Base-by-base conservation (phyloP, 257 asterid species). In the Avicennia marina region DNA sequence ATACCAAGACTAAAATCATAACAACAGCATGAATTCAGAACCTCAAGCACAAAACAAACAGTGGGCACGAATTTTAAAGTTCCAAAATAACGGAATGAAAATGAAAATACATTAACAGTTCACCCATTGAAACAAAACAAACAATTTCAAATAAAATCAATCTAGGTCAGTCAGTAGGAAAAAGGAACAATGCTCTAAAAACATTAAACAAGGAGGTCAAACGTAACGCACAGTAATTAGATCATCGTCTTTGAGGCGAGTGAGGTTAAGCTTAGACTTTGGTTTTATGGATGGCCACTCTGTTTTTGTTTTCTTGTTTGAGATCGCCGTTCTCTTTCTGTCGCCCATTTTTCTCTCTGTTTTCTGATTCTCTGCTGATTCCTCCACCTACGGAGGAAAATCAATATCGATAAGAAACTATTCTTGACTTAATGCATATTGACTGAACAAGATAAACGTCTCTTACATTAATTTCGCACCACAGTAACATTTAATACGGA, bases 261-360 rank as follows among this genome's bases (percentile, higher is more conserved):
- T 67, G 58, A 72, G 34, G 34, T 59, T 73, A 65, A 85, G 81
- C 64, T 80, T 60, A 20, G 74, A 45, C 68, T 85, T 85, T 32
- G 79, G 80, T 72, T 82, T 78, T 19, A 85, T 63, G 34, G 64
- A 59, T 10, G 95, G 95, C 91, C 89, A 85, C 1, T 69, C 81
- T 10, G 71, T 22, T 49, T 64, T 72, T 24, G 79, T 19, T 69
- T 76, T 81, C 85, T 76, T 75, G 60, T 36, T 61, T 18, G 72
- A 68, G 2, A 42, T 72, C 17, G 61, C 64, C 2, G 62, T 33
- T 65, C 60, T 81, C 52, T 75, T 81, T 12, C 71, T 47, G 45
- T 74, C 83, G 19, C 69, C 82, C 83, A 81, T 84, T 64, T 72
- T 81, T 61, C 84, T 72, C 73, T 78, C 68, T 76, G 54, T 75